Evolutionary conservation across 805 yeast genomes (phyloP), one percentile per base, ranked within the genome.

Genomic region (Huiozyma sinensis): DNA sequence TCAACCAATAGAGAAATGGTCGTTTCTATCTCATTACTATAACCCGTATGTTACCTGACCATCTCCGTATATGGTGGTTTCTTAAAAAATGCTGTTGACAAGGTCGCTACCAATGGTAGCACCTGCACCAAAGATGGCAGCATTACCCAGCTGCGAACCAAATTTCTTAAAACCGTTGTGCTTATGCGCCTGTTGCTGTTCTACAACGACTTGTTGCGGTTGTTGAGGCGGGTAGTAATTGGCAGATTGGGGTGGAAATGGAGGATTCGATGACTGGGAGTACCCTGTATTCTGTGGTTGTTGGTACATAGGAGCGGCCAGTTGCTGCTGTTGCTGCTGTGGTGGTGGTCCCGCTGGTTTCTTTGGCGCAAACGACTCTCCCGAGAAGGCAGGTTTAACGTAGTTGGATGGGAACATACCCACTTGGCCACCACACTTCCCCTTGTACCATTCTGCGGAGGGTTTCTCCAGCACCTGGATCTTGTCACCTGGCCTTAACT

Each of bases 101-200:
- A 90, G 54, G 55, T 83, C 87, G 38, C 85, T 73, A 57, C 97
- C 97, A 44, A 89, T 70, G 1, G 95, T 81, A 35, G 97, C 95
- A 70, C 97, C 97, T 7, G 95, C 96, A 64, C 97, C 97, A 52
- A 87, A 90, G 40, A 89, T 77, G 33, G 94, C 89, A n/a, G 97
- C 94, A 52, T 87, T 79, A 47, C 95, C 95, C 47, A 89, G 67
- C 64, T 85, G 82, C 50, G 83, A 72, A 28, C 94, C 94, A 52
- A 85, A 76, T 56, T 73, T 80, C 63, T 76, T 77, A 46, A 81
- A 50, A 17, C 53, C 58, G 17, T 60, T 61, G 41, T 51, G 48
- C 10, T 51, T 49, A 12, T 58, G 58, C n/a, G 58, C 58, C 31
- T 53, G 63, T 41, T 57, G 64, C 39, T 52, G 65, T 17, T 28